Conservation (phyloP, 179 eudicot species). For the Patellifolia procumbens region DNA sequence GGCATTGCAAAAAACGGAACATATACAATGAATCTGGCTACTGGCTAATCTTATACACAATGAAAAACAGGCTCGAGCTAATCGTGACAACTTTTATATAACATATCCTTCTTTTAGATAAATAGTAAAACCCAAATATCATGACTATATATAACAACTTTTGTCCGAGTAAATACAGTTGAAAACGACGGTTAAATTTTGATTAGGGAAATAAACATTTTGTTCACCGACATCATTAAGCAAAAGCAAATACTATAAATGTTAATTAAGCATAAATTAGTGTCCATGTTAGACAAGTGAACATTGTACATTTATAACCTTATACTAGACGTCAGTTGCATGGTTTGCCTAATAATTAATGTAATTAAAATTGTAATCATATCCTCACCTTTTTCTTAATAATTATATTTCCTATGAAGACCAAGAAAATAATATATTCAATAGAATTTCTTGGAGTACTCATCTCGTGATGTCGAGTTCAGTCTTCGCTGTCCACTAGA, state of each 20-base stretch:
- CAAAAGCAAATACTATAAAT: slow-evolving; percentile 7
- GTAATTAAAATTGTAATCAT: slow-evolving; percentile 22
- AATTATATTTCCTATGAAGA: slow-evolving; percentile 24
- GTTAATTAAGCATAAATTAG: slow-evolving; percentile 8
- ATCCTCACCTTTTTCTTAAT: neutral
- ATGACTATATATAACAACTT: neutral
- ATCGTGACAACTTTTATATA: too few relatives aligned
- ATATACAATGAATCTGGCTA: too few relatives aligned
- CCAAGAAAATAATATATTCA: slow-evolving; percentile 7
- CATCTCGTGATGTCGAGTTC: slow-evolving; percentile 27
- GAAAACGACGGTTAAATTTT: neutral
- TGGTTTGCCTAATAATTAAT: neutral
- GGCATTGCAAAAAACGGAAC: too few relatives aligned
- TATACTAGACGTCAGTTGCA: slow-evolving; percentile 3
- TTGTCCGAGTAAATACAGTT: neutral
- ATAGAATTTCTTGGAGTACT: slow-evolving; percentile 24
- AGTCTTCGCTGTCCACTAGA: slow-evolving; percentile 35
- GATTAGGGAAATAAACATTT: neutral
- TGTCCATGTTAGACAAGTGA: slow-evolving; percentile 19
- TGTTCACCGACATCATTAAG: slow-evolving; percentile 21
- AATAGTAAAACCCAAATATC: too few relatives aligned
- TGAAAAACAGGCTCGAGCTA: too few relatives aligned
- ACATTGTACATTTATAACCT: slow-evolving; percentile 3
- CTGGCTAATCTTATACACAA: too few relatives aligned
- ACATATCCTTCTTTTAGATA: too few relatives aligned